Conservation (phyloP, 1,284 basidiomycete genomes). For the Lignosus rhinocerotis region DNA sequence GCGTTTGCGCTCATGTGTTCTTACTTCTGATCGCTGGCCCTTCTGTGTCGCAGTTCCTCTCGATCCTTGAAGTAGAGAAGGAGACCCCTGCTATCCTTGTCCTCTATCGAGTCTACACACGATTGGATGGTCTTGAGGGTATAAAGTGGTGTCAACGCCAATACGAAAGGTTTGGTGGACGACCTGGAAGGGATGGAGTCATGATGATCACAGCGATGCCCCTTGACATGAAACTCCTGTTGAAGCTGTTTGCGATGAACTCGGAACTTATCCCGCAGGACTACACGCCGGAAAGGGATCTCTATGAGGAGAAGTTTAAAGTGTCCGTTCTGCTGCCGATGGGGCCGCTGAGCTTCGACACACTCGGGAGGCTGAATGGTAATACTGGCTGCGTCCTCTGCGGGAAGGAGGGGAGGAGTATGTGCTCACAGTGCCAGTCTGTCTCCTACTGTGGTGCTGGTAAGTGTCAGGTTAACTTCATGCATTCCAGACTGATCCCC, state of each 20-base stretch:
- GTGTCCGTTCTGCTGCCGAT: conserved; percentile 41
- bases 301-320: conserved; percentile 29
- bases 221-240: conserved; percentile 36
- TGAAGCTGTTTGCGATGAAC: conserved; percentile 38
- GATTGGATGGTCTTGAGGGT: background rate
- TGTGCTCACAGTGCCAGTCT: conserved; percentile 39
- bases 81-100: background rate
- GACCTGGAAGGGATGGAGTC: background rate
- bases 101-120: background rate
- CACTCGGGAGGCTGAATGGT: conserved; percentile 37
- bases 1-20: background rate
- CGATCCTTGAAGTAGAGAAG: background rate
- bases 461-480: conserved; percentile 4
- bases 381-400: conserved; percentile 41
- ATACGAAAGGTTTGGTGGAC: conserved; percentile 8
- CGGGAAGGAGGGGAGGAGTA: conserved; percentile 33
- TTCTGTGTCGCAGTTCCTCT: background rate
- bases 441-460: conserved; percentile 40
- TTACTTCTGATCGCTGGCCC: no score
- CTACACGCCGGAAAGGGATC: conserved; percentile 26
- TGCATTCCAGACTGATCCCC: background rate
- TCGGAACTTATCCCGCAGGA: conserved; percentile 32
- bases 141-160: background rate
- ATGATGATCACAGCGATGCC: conserved; percentile 27
- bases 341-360: conserved; percentile 36